Percentiles rank a stretch among this genome's conserved stretches.
Conservation (phyloP, 1,284 basidiomycete species). For the Ganoderma lucidum region DNA sequence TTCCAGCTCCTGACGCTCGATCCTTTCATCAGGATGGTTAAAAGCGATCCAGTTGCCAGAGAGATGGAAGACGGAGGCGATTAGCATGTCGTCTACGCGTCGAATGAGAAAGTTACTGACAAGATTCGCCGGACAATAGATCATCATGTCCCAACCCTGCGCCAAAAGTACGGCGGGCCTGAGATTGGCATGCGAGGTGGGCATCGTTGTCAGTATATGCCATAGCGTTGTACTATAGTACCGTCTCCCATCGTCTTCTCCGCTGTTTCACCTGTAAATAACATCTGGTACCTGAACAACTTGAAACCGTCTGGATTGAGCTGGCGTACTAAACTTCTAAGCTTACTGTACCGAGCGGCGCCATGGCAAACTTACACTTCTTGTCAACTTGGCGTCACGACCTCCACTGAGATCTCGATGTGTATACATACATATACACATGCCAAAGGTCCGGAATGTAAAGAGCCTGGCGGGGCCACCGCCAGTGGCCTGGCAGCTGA, state of each 20-base stretch:
- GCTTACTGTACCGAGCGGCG: background rate
- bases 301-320: background rate
- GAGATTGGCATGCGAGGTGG: background rate
- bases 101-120: background rate
- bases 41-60: background rate
- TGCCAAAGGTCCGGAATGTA: background rate
- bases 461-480: background rate
- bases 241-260: background rate
- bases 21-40: background rate
- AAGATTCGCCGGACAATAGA: too few relatives aligned
- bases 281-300: background rate
- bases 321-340: too few relatives aligned
- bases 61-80: background rate
- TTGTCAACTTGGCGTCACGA: background rate
- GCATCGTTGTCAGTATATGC: background rate
- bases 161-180: too few relatives aligned
- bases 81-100: background rate
- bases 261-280: background rate
- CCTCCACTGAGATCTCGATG: background rate
- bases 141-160: too few relatives aligned
- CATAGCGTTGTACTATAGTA: background rate
- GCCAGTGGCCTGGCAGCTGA: background rate
- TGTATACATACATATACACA: too few relatives aligned
- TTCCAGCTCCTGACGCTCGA: background rate
- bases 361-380: background rate